A percentile compares a stretch with the other conserved stretches of the same genome.
These are phyloP conservation scores for Trichodelitschia bisporula DNA, from an alignment of 495 filamentous ascomycete genomes.

Conservation along the genomic window DNA sequence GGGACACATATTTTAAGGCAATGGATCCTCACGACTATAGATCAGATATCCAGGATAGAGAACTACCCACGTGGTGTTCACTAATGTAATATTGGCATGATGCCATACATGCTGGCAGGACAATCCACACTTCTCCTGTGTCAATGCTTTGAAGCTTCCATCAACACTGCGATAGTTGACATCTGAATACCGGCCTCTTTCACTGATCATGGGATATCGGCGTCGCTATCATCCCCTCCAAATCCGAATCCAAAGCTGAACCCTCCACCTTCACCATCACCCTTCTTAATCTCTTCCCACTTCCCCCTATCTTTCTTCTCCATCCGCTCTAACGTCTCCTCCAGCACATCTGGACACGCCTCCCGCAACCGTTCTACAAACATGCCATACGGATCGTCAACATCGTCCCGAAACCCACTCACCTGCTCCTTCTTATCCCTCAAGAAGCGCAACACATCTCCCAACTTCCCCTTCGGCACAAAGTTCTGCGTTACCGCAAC, in stretches of 20 bases:
- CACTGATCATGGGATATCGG: too few relatives aligned
- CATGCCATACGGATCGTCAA: conserved; percentile 46
- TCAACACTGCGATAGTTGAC: too few relatives aligned
- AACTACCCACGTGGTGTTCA: too few relatives aligned
- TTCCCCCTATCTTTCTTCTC: conserved; percentile 35
- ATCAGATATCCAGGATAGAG: too few relatives aligned
- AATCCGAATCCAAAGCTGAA: conserved; percentile 67
- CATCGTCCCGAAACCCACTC: conserved; percentile 55
- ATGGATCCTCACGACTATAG: too few relatives aligned
- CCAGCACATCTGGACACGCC: conserved; percentile 36
- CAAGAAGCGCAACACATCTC: conserved; percentile 57
- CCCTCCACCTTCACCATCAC: conserved; percentile 22
- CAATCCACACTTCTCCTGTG: too few relatives aligned
- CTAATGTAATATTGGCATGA: too few relatives aligned
- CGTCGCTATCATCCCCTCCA: conserved; percentile 16
- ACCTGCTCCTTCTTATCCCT: conserved; percentile 62
- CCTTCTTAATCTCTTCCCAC: conserved; percentile 48
- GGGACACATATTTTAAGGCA: too few relatives aligned
- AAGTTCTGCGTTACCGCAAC: conserved; percentile 96
- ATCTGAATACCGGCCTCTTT: too few relatives aligned
- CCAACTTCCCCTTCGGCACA: conserved; percentile 52
- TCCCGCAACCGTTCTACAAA: conserved; percentile 49
- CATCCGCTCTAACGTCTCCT: conserved; percentile 35
- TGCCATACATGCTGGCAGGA: too few relatives aligned
- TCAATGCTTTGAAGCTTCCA: too few relatives aligned